Evolutionary conservation across 2,329 filamentous ascomycete genomes (phyloP).

Genomic region (Trichoderma koningiopsis): DNA sequence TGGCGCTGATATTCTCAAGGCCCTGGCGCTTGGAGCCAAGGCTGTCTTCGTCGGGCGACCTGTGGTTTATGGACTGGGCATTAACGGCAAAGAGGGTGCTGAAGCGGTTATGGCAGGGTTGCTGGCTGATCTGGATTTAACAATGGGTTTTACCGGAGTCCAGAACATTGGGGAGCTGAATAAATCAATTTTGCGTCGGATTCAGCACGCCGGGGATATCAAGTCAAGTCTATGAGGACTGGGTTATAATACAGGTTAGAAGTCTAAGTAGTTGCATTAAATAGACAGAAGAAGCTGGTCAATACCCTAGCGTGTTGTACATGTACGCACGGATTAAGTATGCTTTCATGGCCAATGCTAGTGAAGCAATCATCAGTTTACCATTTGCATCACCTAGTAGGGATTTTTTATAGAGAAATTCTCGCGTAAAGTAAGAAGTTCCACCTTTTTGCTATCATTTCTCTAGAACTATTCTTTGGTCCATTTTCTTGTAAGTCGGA

Average conservation of each 20-base stretch:
- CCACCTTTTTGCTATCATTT: neutral
- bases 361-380: neutral
- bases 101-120: constrained; percentile 52
- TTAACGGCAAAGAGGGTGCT: constrained; percentile 52
- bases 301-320: neutral
- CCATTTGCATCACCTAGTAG: too few relatives aligned
- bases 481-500: neutral
- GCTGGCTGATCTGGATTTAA: constrained; percentile 50
- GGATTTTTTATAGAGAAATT: neutral
- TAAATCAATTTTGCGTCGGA: constrained; percentile 38
- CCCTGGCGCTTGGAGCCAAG: constrained; percentile 45
- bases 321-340: neutral
- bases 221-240: constrained; percentile 36
- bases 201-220: constrained; percentile 39
- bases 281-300: too few relatives aligned
- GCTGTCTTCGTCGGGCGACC: constrained; percentile 49
- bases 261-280: neutral
- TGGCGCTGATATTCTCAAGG: constrained; percentile 46
- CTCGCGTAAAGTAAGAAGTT: neutral
- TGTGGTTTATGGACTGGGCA: constrained; percentile 41
- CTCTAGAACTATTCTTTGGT: neutral
- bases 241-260: neutral
- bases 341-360: too few relatives aligned
- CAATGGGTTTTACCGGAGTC: constrained; percentile 57
- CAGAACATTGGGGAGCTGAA: constrained; percentile 44